Base-by-base conservation (phyloP, 768 basidiomycete species). In the Trametopsis cervina region DNA sequence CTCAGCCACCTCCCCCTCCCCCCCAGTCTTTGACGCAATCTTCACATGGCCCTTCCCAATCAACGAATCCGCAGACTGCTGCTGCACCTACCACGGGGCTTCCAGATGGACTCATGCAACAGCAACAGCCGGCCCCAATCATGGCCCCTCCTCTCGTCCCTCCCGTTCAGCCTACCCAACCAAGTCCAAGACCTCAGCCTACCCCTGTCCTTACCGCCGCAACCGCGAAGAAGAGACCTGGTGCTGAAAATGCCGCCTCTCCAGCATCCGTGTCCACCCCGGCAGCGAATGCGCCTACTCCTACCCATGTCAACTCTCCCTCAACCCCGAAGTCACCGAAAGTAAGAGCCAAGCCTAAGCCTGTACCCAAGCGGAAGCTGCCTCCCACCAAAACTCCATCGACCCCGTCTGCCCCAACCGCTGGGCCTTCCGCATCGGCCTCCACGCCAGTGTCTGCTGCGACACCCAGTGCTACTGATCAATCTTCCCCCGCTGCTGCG, bases 251-350 rank as follows among this genome's bases (percentile, higher is more conserved):
- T 42, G 46, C 42, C 3, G 29, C 49, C 0, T 54, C 57, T 2
- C 54, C 59, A 7, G 55, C 57, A 4, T 54, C 58, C 46, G 72
- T 75, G 0, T 61, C 75, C 0, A 83, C 82, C 4, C 80, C 83
- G 9, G 72, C 71, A 9, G 66, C 73, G 15, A 67, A 60, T 47
- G 67, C 72, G 20, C 56, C 64, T 4, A 71, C 72, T 15, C 70
- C 72, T 12, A 63, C 62, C 25, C 61, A 60, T 23, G 44, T 56
- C 7, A 71, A 75, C 26, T 85, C 84, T 9, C 85, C 85, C 1
- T 77, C 77, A 57, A 74, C 74, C 4, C 77, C 83, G 1, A 88
- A 81, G 63, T 88, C 87, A 3, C 87, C 87, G 0, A 85, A 81
- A 58, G 62, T 62, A 44, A 86, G 78, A 60, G 58, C 69, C 1